Conservation (phyloP, 1,139 yeast species). For the Arxiozyma slooffiae region DNA sequence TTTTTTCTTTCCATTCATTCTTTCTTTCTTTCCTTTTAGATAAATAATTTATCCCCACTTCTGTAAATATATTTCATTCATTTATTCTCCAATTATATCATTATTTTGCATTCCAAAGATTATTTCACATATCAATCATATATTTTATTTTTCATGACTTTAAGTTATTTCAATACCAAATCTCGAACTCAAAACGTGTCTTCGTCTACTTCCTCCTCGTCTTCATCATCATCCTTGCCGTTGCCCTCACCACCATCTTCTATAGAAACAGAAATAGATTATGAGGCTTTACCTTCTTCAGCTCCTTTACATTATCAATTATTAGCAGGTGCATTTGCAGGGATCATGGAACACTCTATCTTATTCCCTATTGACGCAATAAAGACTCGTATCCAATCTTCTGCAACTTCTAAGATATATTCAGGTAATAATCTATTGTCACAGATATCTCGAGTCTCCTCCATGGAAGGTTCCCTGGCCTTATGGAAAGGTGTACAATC, state of each 20-base stretch:
- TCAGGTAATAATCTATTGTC: constrained; percentile 38
- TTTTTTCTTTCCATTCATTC: too few relatives aligned
- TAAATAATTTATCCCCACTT: neutral
- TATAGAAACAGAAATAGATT: constrained; percentile 46
- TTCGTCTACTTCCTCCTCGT: neutral
- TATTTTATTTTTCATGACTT: neutral
- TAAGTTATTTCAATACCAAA: constrained; percentile 3
- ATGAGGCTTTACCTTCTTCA: constrained; percentile 84
- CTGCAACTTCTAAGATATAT: constrained; percentile 15
- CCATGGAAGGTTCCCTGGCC: constrained; percentile 84
- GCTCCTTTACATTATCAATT: constrained; percentile 78
- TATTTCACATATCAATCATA: neutral
- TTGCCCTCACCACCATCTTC: neutral
- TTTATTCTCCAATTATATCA: neutral
- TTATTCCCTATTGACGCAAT: constrained; percentile 95
- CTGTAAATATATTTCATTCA: neutral
- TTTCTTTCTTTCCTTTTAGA: neutral
- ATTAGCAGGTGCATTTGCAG: constrained; percentile 94
- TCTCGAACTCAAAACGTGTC: neutral
- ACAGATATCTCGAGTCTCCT: constrained; percentile 63
- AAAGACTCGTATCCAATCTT: constrained; percentile 90
- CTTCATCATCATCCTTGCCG: neutral
- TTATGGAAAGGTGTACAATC: constrained; percentile 94
- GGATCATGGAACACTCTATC: constrained; percentile 94
- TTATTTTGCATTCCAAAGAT: neutral